Evolutionary conservation across 768 basidiomycete genomes (phyloP).

Genomic region (Suillus hirtellus): DNA sequence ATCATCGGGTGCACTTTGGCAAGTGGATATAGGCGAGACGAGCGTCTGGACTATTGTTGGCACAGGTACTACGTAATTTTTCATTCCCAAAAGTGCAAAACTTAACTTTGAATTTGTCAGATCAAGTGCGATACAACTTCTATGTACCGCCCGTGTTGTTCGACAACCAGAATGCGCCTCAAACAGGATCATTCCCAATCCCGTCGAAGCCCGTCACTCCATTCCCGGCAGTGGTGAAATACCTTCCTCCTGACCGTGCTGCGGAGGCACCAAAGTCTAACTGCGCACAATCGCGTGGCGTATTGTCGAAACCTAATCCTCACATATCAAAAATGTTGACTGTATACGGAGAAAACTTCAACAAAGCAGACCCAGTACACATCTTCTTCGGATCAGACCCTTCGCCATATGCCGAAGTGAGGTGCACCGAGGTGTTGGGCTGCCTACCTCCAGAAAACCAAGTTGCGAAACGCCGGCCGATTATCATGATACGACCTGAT

Average conservation of each 20-base stretch:
- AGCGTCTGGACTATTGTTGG: conserved; percentile 95
- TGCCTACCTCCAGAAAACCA: conserved; percentile 77
- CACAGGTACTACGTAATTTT: conserved; percentile 56
- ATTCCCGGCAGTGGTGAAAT: conserved; percentile 86
- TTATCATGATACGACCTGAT: conserved; percentile 80
- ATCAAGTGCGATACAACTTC: conserved; percentile 92
- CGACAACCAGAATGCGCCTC: conserved; percentile 74
- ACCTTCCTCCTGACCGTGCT: conserved; percentile 86
- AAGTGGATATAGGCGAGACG: conserved; percentile 89
- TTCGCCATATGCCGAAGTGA: conserved; percentile 83
- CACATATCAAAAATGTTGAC: conserved; percentile 81
- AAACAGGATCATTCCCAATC: conserved; percentile 72
- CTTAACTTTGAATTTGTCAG: conserved; percentile 37
- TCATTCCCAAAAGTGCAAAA: conserved; percentile 10
- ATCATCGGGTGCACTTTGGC: conserved; percentile 81
- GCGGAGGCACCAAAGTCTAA: conserved; percentile 78
- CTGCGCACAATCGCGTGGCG: conserved; percentile 63
- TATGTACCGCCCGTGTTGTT: conserved; percentile 85
- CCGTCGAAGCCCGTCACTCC: conserved; percentile 84
- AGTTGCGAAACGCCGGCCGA: conserved; percentile 68
- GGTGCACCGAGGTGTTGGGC: conserved; percentile 83
- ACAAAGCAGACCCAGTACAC: conserved; percentile 75
- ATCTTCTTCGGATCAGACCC: conserved; percentile 89
- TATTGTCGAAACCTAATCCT: conserved; percentile 75
- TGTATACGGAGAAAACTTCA: conserved; percentile 87